Conservation (phyloP, 1,139 yeast species). For the Candida glucosophila region DNA sequence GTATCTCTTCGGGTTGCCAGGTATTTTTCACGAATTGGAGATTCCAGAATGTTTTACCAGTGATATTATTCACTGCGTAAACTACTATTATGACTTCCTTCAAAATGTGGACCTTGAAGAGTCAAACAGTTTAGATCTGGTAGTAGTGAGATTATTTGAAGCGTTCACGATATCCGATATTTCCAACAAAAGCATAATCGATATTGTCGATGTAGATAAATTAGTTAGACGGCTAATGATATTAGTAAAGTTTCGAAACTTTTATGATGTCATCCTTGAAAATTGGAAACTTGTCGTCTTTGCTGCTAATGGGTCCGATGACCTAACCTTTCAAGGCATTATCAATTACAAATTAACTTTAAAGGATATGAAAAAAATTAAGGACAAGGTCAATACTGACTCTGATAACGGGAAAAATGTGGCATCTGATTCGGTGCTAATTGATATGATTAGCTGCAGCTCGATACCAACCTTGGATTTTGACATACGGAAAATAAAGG, state of each 20-base stretch:
- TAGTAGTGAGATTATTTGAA: constrained; percentile 19
- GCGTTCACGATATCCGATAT: constrained; percentile 14
- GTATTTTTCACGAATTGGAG: constrained; percentile 14
- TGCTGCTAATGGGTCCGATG: constrained; percentile 8
- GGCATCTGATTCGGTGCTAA: constrained; percentile 28
- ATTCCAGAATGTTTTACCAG: constrained; percentile 25
- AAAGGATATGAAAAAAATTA: constrained; percentile 25
- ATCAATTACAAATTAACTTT: constrained; percentile 16
- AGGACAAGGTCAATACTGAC: constrained; percentile 17
- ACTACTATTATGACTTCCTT: constrained; percentile 23
- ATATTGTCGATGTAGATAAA: constrained; percentile 36
- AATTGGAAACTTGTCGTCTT: constrained; percentile 30
- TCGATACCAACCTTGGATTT: constrained; percentile 23
- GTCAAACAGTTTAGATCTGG: background rate
- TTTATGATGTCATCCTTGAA: constrained; percentile 17
- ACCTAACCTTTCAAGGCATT: constrained; percentile 3
- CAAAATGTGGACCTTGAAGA: background rate
- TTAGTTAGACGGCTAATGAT: constrained; percentile 18
- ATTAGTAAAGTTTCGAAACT: constrained; percentile 27
- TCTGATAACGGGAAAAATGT: constrained; percentile 10
- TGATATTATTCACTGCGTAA: constrained; percentile 25
- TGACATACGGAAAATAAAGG: constrained; percentile 16
- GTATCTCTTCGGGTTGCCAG: constrained; percentile 18
- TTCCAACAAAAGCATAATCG: constrained; percentile 17
- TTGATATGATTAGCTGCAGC: constrained; percentile 38